Percentiles rank a stretch among this genome's conserved stretches.
phyloP scores from a whole-genome alignment of 202 grass and related monocot genomes.

The Setaria viridis region DNA sequence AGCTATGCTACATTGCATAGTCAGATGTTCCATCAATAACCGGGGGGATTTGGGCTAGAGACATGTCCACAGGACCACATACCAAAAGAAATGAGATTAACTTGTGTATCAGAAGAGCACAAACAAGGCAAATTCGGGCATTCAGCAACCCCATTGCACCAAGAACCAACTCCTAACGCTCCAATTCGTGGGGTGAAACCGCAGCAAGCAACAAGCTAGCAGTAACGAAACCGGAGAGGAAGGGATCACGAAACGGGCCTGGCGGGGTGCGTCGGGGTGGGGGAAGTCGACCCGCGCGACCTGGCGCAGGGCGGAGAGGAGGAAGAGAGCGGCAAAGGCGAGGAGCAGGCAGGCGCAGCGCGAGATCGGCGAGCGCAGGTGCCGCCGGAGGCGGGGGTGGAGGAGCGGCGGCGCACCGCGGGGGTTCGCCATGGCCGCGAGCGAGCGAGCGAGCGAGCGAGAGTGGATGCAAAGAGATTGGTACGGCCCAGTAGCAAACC shows the following conservation, averaged over 20 bases:
- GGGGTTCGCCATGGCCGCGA: conserved; percentile 36
- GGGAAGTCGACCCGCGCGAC: conserved; percentile 60
- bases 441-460: background rate
- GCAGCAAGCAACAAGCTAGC: background rate
- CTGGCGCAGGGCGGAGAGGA: conserved; percentile 73
- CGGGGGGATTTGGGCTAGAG: background rate
- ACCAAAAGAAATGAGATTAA: conserved; percentile 22
- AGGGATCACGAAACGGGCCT: conserved; percentile 18
- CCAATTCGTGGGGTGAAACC: background rate
- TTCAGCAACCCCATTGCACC: background rate
- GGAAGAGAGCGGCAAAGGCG: conserved; percentile 46
- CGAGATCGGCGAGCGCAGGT: conserved; percentile 53
- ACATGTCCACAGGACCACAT: background rate
- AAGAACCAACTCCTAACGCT: background rate
- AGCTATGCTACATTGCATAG: background rate
- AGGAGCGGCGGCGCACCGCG: conserved; percentile 19
- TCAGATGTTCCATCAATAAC: background rate
- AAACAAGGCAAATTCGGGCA: background rate
- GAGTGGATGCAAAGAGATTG: background rate
- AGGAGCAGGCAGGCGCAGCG: conserved; percentile 54
- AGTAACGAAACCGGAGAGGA: background rate
- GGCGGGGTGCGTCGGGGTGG: conserved; percentile 21
- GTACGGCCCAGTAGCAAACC: background rate
- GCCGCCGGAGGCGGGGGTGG: conserved; percentile 38
- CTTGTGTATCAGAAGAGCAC: background rate